Base-by-base conservation (phyloP, 495 filamentous ascomycete species). In the Acidomyces sp. region DNA sequence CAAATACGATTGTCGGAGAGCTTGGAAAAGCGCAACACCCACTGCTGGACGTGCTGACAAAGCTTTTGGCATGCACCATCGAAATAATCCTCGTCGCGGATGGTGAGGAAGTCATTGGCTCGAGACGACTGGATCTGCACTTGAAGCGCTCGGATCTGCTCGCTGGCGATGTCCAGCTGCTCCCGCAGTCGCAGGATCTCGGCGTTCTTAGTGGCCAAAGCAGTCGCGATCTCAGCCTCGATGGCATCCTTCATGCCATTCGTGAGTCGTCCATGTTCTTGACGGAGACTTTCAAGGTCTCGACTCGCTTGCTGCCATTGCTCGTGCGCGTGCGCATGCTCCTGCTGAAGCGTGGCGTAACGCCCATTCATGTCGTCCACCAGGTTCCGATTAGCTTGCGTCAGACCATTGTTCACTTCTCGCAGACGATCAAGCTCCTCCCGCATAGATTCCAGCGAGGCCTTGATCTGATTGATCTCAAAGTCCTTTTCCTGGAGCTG, bases 21-120 rank as follows among this genome's bases (percentile, higher is more conserved):
- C 54, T 93, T 93, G 41, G 85, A 94, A 66, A 96, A 97, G 54
- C 87, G 82, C 45, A 93, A 66, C 23, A 95, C 83, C 85, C 87
- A 97, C 63, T 88, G 82, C 54, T 93, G 87, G 12, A 94, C 84
- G 51, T 93, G 85, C 50, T 83, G 78, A 56, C 84, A 96, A 12
- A 97, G 74, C 55, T 87, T 75, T 54, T 93, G 83, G 61, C 88
- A 95, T n/a, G 85, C 83, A 53, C 73, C 75, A 49, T 90, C 82
- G 54, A 97, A 96, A 65, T 94, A 86, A 56, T 93, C 85, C 49
- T 92, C 83, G 55, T 95, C 90, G 50, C 77, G 74, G 34, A 84
- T 66, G 35, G 72, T 72, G 45, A 96, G 75, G 55, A 92, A 87
- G 40, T 55, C 56, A 32, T 62, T 60, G 35, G 74, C 68, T 29